phyloP scores from a whole-genome alignment of 768 basidiomycete species.

The Leucosporidium creatinivorum region DNA sequence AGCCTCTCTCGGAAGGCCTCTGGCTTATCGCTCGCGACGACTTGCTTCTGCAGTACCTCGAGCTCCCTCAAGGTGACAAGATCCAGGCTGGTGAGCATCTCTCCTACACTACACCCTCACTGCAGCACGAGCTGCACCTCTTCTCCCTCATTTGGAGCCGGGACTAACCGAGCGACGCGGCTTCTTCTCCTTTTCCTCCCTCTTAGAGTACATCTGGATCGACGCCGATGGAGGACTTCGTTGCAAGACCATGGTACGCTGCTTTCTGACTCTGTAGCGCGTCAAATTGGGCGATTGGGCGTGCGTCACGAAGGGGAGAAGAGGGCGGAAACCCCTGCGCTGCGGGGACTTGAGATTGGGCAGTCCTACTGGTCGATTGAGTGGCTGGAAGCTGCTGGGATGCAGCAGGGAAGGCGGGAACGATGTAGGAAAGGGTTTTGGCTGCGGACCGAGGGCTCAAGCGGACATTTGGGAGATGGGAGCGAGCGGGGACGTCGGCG shows the following conservation, averaged over 20 bases:
- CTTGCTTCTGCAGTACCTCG: slow-evolving; percentile 60
- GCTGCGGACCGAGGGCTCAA: too few species aligned
- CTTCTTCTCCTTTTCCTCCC: background rate
- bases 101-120: background rate
- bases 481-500: too few species aligned
- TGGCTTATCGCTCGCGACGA: background rate
- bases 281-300: too few species aligned
- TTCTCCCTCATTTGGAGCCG: background rate
- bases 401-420: too few species aligned
- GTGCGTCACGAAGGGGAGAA: too few species aligned
- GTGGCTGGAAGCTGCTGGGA: too few species aligned
- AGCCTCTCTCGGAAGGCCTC: background rate
- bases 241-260: slow-evolving; percentile 84
- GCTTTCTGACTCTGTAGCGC: background rate
- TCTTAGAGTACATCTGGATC: slow-evolving; percentile 69
- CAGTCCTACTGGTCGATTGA: background rate
- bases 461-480: too few species aligned
- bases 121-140: background rate
- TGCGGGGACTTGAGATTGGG: background rate
- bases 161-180: too few species aligned
- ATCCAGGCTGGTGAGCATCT: slow-evolving; percentile 62
- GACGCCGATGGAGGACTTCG: slow-evolving; percentile 91
- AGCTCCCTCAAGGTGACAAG: slow-evolving; percentile 81
- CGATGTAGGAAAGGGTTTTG: too few species aligned
- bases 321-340: too few species aligned